Conservation (phyloP, 163 green algal genomes). For the Smithsoniella earleae region DNA sequence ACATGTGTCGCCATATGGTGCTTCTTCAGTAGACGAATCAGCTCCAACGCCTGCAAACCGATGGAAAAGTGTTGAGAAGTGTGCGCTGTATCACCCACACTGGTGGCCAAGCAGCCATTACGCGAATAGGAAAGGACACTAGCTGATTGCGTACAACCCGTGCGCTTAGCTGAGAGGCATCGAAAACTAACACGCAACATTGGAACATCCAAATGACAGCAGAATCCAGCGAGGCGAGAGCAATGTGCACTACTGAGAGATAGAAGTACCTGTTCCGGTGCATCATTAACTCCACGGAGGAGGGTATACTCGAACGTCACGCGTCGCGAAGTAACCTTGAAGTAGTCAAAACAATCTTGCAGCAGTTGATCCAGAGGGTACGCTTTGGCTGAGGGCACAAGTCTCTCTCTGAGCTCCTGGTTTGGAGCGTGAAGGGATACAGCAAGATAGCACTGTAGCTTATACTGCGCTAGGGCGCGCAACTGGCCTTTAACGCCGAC, state of each 20-base stretch:
- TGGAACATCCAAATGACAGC: no score
- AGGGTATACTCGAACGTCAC: constrained; percentile 94
- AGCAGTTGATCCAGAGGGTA: constrained; percentile 78
- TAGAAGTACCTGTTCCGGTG: constrained; percentile 37
- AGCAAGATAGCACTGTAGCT: constrained; percentile 79
- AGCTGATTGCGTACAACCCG: no score
- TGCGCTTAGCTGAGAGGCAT: no score
- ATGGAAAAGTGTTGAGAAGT: not conserved
- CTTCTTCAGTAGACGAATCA: constrained; percentile 52
- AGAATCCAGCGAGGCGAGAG: no score
- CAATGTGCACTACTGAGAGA: no score
- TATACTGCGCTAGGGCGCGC: constrained; percentile 47
- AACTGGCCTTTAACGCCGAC: constrained; percentile 53
- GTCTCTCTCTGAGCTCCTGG: constrained; percentile 60
- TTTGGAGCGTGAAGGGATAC: constrained; percentile 89
- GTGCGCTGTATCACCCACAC: not conserved
- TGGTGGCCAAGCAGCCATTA: not conserved
- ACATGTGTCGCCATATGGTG: constrained; percentile 62
- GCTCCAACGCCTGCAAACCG: constrained; percentile 50
- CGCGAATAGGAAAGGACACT: no score
- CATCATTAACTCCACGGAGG: constrained; percentile 71
- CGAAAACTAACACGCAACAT: no score
- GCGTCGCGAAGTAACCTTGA: constrained; percentile 62
- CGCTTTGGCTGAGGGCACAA: constrained; percentile 69
- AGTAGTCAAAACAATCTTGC: constrained; percentile 69